Evolutionary conservation across 2,329 filamentous ascomycete genomes (phyloP).

Genomic region (Aspergillus aculeatinus): DNA sequence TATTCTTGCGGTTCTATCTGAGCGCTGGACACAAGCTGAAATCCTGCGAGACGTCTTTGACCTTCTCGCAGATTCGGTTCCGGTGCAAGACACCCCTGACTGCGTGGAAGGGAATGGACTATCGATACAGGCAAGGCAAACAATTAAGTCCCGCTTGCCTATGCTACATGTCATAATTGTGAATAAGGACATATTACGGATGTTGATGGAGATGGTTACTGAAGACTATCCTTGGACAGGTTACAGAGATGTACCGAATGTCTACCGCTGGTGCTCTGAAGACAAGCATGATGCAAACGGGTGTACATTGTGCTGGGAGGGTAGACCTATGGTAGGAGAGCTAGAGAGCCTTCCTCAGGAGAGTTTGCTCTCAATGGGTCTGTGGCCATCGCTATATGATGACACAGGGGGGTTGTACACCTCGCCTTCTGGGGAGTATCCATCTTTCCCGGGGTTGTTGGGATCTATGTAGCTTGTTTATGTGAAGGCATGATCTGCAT

Average conservation of each 20-base stretch:
- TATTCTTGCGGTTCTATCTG: neutral
- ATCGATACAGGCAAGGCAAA: neutral
- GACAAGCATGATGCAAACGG: neutral
- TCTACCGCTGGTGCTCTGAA: neutral
- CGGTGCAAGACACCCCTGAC: neutral
- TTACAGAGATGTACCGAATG: neutral
- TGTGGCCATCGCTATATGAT: neutral
- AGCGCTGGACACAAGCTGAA: slow-evolving; percentile 2
- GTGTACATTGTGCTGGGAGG: neutral
- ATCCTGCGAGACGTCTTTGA: neutral
- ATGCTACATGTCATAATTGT: neutral
- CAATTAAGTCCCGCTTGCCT: neutral
- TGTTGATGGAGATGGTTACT: slow-evolving; percentile 1
- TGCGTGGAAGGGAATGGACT: neutral
- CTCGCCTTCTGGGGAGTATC: neutral
- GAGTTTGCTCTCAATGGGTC: neutral
- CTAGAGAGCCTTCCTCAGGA: neutral
- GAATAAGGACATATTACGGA: slow-evolving; percentile 4
- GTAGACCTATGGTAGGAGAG: neutral
- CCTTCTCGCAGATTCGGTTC: neutral
- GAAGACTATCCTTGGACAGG: neutral
- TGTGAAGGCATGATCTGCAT: neutral
- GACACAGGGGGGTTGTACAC: neutral
- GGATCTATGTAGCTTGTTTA: neutral
- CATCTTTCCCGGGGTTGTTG: neutral